Evolutionary conservation across 176 grass and related monocot species (phyloP), one percentile per base, ranked within the genome.

Genomic region (Leersia perrieri): DNA sequence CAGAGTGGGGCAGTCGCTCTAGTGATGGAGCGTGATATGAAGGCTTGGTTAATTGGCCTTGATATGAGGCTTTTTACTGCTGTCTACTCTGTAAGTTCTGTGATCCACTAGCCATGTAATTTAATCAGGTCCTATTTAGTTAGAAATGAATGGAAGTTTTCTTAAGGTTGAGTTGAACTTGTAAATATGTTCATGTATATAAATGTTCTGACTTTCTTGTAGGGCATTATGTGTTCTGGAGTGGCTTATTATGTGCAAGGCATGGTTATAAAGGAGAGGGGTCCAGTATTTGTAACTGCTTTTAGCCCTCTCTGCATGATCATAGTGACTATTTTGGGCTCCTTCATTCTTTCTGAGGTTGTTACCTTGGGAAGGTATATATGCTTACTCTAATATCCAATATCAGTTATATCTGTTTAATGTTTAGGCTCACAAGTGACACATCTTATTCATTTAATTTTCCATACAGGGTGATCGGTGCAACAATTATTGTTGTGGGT

Each of bases 231-330:
- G 65, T 86, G 89, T 76, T 89, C 92, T 2, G 92, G 92, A 7
- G 68, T 94, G 27, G 82, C 89, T 41, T 91, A 80, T 36, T 94
- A 86, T 57, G 58, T 94, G 58, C 92, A 94, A 87, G 89, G 89
- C 23, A 84, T 84, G 71, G 92, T 94, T 57, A 89, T 87, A 42
- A 84, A 89, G 39, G 87, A 92, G 33, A 89, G 82, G 76, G 92
- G 89, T 0, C 92, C 92, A 14, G 89, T 94, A 29, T 94, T 94
- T 72, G 84, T 94, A 16, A 89, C 92, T 32, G 89, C 89, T 2
- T 94, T 94, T 63, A 89, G 84, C 63, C 92, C 92, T 55, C 81
- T 94, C 14, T 85, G 89, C 70, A 94, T 92, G 92, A 92, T 94
- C 72, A 63, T 94, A 62, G 87, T 90, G 33, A 79, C 80, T 16